Evolutionary conservation across 192 early-diverging fungal species (phyloP).

Genomic region (Borealophlyctis nickersoniae): DNA sequence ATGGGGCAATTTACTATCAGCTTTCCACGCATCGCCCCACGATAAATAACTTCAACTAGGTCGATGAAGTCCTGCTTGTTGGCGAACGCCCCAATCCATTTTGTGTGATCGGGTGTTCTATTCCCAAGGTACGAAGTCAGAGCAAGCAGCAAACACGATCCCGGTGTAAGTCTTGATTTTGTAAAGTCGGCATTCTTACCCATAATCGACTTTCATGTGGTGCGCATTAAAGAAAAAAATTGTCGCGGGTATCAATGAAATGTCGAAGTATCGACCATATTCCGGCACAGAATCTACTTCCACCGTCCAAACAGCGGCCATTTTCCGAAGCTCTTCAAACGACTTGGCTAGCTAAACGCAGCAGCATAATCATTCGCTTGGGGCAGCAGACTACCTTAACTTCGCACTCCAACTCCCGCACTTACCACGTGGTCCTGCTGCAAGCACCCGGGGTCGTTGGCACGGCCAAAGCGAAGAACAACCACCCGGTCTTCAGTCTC

Average conservation of each 20-base stretch:
- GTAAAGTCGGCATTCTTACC: neutral
- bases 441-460: constrained; percentile 10
- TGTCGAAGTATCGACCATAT: constrained; percentile 9
- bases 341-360: neutral
- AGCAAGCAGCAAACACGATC: neutral
- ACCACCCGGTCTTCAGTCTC: constrained; percentile 13
- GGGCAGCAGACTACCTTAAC: no score
- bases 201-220: constrained; percentile 19
- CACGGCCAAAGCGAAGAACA: constrained; percentile 14
- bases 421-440: constrained; percentile 18
- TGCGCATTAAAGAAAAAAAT: constrained; percentile 11
- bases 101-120: constrained; percentile 24
- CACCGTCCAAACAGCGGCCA: constrained; percentile 4
- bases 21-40: constrained; percentile 21
- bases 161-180: neutral
- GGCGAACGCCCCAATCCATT: constrained; percentile 25
- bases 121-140: neutral
- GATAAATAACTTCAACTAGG: constrained; percentile 13
- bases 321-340: neutral
- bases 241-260: constrained; percentile 5
- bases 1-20: constrained; percentile 19
- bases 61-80: constrained; percentile 23
- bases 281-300: constrained; percentile 5
- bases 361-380: neutral
- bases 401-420: no score